Evolutionary conservation across 257 asterid species (phyloP).

Genomic region (Scutellaria galericulata): DNA sequence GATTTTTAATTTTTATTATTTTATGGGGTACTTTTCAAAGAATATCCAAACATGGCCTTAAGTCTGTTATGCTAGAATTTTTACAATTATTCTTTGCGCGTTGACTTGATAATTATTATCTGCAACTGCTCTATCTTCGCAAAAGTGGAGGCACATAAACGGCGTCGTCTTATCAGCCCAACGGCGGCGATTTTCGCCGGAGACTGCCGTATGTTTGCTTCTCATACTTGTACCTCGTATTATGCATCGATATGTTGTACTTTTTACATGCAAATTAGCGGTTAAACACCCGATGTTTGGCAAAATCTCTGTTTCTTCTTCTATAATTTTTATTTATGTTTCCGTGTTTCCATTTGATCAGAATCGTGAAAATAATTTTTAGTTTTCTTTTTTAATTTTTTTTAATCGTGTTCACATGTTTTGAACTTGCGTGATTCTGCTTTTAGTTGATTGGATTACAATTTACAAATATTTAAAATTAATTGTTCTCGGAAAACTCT

Average conservation of each 20-base stretch:
- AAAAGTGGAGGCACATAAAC: not conserved
- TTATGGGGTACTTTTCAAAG: not conserved
- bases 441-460: not conserved
- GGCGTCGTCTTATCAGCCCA: not conserved
- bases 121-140: not conserved
- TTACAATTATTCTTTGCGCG: not conserved
- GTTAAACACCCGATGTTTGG: not conserved
- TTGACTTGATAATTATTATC: not conserved
- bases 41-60: not conserved
- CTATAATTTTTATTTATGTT: not conserved
- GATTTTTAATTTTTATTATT: not conserved
- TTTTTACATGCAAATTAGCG: not conserved
- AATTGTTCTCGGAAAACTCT: not conserved
- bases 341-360: no score
- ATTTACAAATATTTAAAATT: not conserved
- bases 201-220: conserved; percentile 21
- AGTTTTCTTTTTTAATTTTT: not conserved
- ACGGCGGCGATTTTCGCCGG: conserved; percentile 17
- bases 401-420: not conserved
- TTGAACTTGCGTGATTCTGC: not conserved
- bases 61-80: no score
- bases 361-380: not conserved
- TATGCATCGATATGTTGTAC: not conserved
- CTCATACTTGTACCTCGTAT: conserved; percentile 4
- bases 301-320: not conserved